These are phyloP conservation scores for Dryas octopetala DNA, from an alignment of 306 rosid species.

Conservation along the genomic window DNA sequence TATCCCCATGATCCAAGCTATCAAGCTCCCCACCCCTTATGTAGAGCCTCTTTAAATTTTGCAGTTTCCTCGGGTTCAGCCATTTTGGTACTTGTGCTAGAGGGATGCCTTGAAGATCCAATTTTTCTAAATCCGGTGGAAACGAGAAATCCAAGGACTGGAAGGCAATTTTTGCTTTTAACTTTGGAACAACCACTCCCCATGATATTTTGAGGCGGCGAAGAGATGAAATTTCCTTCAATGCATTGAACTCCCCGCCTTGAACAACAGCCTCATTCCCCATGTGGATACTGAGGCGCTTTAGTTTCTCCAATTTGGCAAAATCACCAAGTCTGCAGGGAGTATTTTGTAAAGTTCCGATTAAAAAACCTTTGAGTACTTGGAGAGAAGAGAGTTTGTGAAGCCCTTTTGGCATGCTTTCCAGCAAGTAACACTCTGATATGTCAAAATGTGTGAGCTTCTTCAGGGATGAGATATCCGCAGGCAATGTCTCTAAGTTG, in stretches of 20 bases:
- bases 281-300: slow-evolving; percentile 26
- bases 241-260: neutral
- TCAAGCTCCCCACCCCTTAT: slow-evolving; percentile 35
- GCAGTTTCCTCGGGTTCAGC: slow-evolving; percentile 16
- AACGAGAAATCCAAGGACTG: neutral
- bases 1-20: neutral
- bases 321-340: slow-evolving; percentile 15
- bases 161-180: neutral
- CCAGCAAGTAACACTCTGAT: slow-evolving; percentile 43
- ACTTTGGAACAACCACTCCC: slow-evolving; percentile 3
- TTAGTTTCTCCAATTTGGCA: neutral
- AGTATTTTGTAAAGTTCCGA: neutral
- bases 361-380: slow-evolving; percentile 44
- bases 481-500: slow-evolving; percentile 34
- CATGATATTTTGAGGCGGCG: slow-evolving; percentile 26
- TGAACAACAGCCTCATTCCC: slow-evolving; percentile 20
- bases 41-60: slow-evolving; percentile 23
- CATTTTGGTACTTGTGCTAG: neutral
- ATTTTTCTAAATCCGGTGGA: slow-evolving; percentile 18
- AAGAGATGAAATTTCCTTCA: neutral
- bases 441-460: slow-evolving; percentile 42
- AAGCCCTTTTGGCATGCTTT: slow-evolving; percentile 40
- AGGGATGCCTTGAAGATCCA: slow-evolving; percentile 35
- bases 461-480: slow-evolving; percentile 16
- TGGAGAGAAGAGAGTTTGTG: slow-evolving; percentile 29